These are phyloP conservation scores for Nicotiana benthamiana DNA, from an alignment of 257 asterid genomes.

Conservation along the genomic window DNA sequence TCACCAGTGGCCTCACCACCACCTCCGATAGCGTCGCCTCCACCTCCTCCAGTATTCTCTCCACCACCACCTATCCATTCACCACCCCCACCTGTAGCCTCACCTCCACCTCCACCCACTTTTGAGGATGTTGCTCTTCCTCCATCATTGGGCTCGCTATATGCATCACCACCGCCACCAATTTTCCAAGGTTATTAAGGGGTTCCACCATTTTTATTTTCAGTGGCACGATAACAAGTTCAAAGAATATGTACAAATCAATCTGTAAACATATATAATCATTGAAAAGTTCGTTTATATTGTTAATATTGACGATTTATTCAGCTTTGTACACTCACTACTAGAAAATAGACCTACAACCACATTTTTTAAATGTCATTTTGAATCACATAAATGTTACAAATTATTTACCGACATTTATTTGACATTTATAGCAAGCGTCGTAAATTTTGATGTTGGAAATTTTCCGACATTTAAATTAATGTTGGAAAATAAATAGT, in stretches of 20 bases:
- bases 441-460: too few relatives aligned
- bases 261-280: neutral
- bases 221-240: neutral
- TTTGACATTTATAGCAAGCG: too few relatives aligned
- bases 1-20: constrained; percentile 6
- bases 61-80: constrained; percentile 15
- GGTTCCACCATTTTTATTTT: neutral
- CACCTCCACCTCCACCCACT: constrained; percentile 33
- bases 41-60: neutral
- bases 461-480: too few relatives aligned
- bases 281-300: neutral
- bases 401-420: too few relatives aligned
- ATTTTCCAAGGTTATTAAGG: constrained; percentile 52
- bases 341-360: too few relatives aligned
- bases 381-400: too few relatives aligned
- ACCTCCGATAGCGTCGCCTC: constrained; percentile 4
- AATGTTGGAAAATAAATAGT: too few relatives aligned
- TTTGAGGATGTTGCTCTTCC: constrained; percentile 26
- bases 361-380: too few relatives aligned
- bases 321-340: neutral
- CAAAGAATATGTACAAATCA: neutral
- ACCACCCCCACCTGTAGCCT: constrained; percentile 24
- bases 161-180: constrained; percentile 76
- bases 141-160: constrained; percentile 34
- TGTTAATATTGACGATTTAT: neutral